phyloP scores from a whole-genome alignment of 2,329 filamentous ascomycete genomes.

The Acrocalymma vagum region DNA sequence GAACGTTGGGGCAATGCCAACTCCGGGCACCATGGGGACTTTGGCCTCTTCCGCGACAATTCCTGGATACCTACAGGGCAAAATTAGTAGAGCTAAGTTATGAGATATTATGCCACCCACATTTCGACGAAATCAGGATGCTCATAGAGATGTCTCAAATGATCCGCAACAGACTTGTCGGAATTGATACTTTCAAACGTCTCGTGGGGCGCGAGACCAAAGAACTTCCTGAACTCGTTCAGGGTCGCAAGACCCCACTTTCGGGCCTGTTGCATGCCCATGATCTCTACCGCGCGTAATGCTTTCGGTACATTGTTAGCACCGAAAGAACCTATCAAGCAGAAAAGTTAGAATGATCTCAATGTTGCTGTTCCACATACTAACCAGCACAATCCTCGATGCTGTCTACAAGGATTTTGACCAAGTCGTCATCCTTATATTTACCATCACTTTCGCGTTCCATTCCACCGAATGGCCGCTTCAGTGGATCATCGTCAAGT shows the following conservation, averaged over 20 bases:
- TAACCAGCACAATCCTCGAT: conserved; percentile 78
- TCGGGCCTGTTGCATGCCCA: conserved; percentile 79
- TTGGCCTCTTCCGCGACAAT: conserved; percentile 79
- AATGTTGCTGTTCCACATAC: too few species aligned
- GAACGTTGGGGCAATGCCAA: conserved; percentile 72
- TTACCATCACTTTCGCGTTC: conserved; percentile 70
- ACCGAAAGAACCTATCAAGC: conserved; percentile 56
- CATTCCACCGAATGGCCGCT: conserved; percentile 74
- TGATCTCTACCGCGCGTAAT: conserved; percentile 77
- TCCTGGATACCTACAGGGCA: conserved; percentile 70
- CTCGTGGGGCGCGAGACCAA: conserved; percentile 78
- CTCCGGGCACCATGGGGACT: conserved; percentile 70
- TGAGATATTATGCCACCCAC: too few species aligned
- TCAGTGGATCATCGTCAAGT: conserved; percentile 69
- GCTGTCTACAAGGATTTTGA: conserved; percentile 69
- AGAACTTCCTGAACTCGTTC: conserved; percentile 85
- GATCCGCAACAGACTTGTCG: conserved; percentile 72
- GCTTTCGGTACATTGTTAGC: conserved; percentile 75
- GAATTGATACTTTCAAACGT: conserved; percentile 86
- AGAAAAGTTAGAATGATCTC: too few species aligned
- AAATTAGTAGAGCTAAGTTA: too few species aligned
- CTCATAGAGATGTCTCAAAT: conserved; percentile 67
- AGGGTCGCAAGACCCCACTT: conserved; percentile 80
- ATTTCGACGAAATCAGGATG: conserved; percentile 82
- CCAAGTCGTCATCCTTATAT: conserved; percentile 79